Percentiles rank a stretch among this genome's conserved stretches.
Conservation (phyloP, 2,329 filamentous ascomycete species). For the Didymella keratinophila region DNA sequence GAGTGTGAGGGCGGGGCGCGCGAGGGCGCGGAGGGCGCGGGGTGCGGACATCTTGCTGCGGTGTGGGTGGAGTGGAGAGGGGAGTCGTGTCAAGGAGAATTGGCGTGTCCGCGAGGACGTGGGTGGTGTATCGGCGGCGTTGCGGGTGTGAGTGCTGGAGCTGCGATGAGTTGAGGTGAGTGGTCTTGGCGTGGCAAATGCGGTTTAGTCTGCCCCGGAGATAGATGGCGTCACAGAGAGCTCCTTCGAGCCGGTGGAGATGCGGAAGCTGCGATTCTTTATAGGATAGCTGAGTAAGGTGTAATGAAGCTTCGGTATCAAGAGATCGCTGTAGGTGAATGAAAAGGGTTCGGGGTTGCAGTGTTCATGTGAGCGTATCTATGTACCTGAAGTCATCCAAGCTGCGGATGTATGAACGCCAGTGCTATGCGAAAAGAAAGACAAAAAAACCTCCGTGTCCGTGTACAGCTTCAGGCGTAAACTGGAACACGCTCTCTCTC, state of each 20-base stretch:
- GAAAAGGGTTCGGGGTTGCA: neutral
- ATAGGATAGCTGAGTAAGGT: neutral
- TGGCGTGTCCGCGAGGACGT: conserved; percentile 8
- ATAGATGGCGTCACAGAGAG: conserved; percentile 22
- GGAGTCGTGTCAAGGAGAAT: conserved; percentile 4
- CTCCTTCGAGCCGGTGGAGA: conserved; percentile 3
- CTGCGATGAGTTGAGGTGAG: conserved; percentile 19
- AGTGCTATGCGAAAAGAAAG: conserved; percentile 36
- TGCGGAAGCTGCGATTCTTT: neutral
- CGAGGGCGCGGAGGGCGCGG: conserved; percentile 33
- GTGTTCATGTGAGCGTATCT: neutral
- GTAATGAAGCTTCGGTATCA: neutral
- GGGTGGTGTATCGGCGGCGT: conserved; percentile 1
- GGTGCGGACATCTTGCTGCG: conserved; percentile 34
- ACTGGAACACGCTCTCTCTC: conserved; percentile 25
- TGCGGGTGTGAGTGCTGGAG: neutral
- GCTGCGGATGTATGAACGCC: conserved; percentile 22
- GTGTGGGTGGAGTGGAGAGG: neutral
- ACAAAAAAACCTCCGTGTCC: too few relatives aligned
- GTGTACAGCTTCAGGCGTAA: conserved; percentile 23
- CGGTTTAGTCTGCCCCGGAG: conserved; percentile 20
- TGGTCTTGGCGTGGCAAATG: conserved; percentile 20
- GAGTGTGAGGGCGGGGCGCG: conserved; percentile 22
- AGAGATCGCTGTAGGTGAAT: neutral
- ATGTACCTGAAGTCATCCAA: neutral